Evolutionary conservation across 257 asterid species (phyloP).

Genomic region (Nicotiana sylvestris): DNA sequence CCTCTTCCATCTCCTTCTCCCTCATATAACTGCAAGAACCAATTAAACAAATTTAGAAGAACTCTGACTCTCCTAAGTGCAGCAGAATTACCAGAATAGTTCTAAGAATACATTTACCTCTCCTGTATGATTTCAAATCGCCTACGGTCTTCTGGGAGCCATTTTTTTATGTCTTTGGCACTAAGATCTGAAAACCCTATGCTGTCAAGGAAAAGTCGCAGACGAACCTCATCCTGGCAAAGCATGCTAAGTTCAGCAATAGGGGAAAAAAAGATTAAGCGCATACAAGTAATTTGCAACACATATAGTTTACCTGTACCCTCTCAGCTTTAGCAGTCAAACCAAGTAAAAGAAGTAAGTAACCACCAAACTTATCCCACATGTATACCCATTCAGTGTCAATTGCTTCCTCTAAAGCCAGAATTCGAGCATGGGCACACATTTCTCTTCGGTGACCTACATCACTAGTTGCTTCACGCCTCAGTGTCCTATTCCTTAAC

Average conservation of each 20-base stretch:
- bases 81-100: neutral
- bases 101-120: conserved; percentile 44
- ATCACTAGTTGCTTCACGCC: conserved; percentile 71
- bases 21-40: conserved; percentile 69
- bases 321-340: conserved; percentile 98
- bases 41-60: conserved; percentile 18
- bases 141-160: conserved; percentile 98
- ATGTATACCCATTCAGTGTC: conserved; percentile 99
- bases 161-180: conserved; percentile 92
- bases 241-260: conserved; percentile 14
- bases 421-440: conserved; percentile 99
- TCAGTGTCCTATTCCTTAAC: conserved; percentile 52
- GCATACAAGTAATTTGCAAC: neutral
- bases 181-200: conserved; percentile 95
- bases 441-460: conserved; percentile 89
- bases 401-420: conserved; percentile 96
- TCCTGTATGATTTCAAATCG: conserved; percentile 96
- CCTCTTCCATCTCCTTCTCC: conserved; percentile 99
- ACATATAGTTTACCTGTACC: conserved; percentile 69
- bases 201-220: conserved; percentile 94
- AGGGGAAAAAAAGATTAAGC: neutral
- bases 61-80: neutral
- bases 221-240: conserved; percentile 92
- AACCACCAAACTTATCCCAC: conserved; percentile 99
- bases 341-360: conserved; percentile 94